A percentile compares a stretch with the other conserved stretches of the same genome.
Evolutionary conservation across 805 yeast species (phyloP).

Genomic region (Diddensiella transvaalensis): DNA sequence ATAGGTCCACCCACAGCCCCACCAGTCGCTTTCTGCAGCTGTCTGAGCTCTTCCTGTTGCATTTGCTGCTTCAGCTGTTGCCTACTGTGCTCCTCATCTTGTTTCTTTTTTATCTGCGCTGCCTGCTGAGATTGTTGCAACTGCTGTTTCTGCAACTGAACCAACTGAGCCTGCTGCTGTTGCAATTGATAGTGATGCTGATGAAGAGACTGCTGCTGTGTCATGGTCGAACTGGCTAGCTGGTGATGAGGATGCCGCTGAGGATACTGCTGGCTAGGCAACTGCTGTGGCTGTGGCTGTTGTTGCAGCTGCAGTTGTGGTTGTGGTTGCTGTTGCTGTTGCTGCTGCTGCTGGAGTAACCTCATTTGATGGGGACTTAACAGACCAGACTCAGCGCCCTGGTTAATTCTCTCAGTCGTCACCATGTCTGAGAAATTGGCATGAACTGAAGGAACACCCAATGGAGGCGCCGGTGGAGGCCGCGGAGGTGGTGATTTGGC

Average conservation of each 20-base stretch:
- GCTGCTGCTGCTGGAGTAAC: conserved; percentile 29
- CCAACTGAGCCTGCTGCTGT: conserved; percentile 5
- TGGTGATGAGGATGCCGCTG: conserved; percentile 23
- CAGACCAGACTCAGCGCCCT: conserved; percentile 20
- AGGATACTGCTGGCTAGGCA: conserved; percentile 19
- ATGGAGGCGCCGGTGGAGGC: conserved; percentile 43
- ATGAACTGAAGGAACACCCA: conserved; percentile 33
- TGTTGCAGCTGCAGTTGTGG: conserved; percentile 23
- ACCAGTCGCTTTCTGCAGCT: conserved; percentile 27
- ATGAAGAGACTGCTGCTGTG: conserved; percentile 10
- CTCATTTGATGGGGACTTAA: conserved; percentile 35
- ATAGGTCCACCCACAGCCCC: conserved; percentile 25
- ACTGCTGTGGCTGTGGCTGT: conserved; percentile 22
- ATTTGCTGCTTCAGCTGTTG: conserved; percentile 9
- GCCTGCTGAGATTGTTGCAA: conserved; percentile 5
- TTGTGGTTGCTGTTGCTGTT: conserved; percentile 29
- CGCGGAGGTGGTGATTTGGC: conserved; percentile 35
- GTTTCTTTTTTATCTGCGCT: background rate
- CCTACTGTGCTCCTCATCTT: background rate
- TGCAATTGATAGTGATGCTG: conserved; percentile 9
- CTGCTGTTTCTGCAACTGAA: conserved; percentile 6
- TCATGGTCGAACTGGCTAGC: conserved; percentile 19
- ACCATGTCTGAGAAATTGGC: conserved; percentile 25
- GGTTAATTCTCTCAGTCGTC: conserved; percentile 9
- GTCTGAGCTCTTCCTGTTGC: conserved; percentile 27